These are phyloP conservation scores for Coemansia sp. DNA, from an alignment of 371 early-diverging fungal species.

Conservation along the genomic window DNA sequence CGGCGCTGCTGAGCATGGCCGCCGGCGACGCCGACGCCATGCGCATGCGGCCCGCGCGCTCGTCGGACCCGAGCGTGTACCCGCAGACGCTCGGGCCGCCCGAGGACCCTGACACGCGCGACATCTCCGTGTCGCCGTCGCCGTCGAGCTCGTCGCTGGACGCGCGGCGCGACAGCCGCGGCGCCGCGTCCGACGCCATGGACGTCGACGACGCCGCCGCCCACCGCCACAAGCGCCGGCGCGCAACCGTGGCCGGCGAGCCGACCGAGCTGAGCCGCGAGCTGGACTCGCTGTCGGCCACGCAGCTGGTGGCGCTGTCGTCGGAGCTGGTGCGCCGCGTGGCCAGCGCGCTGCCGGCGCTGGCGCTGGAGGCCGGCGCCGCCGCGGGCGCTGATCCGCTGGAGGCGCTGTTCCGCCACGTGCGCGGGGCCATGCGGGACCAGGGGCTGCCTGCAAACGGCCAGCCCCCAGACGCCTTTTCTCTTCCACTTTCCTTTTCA, in stretches of 20 bases:
- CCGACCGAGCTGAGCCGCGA: constrained; percentile 21
- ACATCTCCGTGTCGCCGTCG: constrained; percentile 47
- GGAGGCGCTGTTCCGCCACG: constrained; percentile 37
- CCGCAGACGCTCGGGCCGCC: constrained; percentile 24
- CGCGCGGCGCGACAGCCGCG: constrained; percentile 4
- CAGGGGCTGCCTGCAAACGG: constrained; percentile 8
- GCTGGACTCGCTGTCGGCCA: constrained; percentile 28
- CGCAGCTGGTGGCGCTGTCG: constrained; percentile 48
- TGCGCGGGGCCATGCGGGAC: constrained; percentile 19
- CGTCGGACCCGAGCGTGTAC: constrained; percentile 44
- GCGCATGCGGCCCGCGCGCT: constrained; percentile 27
- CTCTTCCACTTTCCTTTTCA: constrained; percentile 8
- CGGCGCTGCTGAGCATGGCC: constrained; percentile 50
- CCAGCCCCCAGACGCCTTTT: constrained; percentile 8
- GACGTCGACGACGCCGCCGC: constrained; percentile 17
- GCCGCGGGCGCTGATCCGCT: constrained; percentile 21
- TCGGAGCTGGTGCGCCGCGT: constrained; percentile 48
- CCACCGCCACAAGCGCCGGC: constrained; percentile 31
- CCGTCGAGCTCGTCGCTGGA: constrained; percentile 30
- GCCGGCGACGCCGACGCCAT: constrained; percentile 30
- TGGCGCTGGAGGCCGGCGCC: constrained; percentile 34
- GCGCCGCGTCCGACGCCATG: constrained; percentile 4
- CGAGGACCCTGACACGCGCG: constrained; percentile 38
- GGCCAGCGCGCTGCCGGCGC: constrained; percentile 36
- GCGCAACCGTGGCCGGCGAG: constrained; percentile 33